Base-by-base conservation (phyloP, 2,329 filamentous ascomycete genomes). In the Xylaria digitata region DNA sequence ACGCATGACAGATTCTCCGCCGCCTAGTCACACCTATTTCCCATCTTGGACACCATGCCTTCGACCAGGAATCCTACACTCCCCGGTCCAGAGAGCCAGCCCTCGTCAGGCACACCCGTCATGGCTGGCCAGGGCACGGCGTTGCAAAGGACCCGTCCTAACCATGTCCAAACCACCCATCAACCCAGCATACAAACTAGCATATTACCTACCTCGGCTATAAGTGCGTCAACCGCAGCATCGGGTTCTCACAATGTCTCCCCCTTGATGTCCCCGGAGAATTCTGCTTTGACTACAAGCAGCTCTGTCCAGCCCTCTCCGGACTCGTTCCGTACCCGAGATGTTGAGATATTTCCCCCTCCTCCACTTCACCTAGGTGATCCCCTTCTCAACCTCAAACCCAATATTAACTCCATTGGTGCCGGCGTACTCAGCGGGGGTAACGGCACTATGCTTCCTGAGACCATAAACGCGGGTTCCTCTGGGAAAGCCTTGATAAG, bases 351-450 rank as follows among this genome's bases (percentile, higher is more conserved):
- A 40, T 82, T 82, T 59, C 77, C 83, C 26, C 76, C 83, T 30
- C 82, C 85, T 3, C 80, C 85, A 11, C 86, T 94, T 68, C 87
- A 91, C 74, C 86, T 96, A 50, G 91, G 92, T 40, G 92, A 95
- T 72, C 84, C 92, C n/a, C 83, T 91, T 52, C 80, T 92, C 69
- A 82, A 85, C 61, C 84, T 83, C 71, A 86, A 87, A 72, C 84
- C 87, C 6, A 89, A 88, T 75, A 80, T 81, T 69, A 88, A 83
- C 72, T 89, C 91, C 6, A 86, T 92, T 75, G 87, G 86, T 54
- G 89, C 92, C 67, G 85, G 85, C 59, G 76, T 88, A 65, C 80
- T 83, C 26, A 79, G 83, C 56, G 79, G 83, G 55, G 85, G 83
- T 75, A 87, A 89, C 74, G 87, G 86, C 42, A 86, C 90, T 46